A percentile compares a stretch with the other conserved stretches of the same genome.
These are phyloP conservation scores for Periglandula ipomoeae DNA, from an alignment of 2,329 filamentous ascomycete genomes.

Conservation along the genomic window DNA sequence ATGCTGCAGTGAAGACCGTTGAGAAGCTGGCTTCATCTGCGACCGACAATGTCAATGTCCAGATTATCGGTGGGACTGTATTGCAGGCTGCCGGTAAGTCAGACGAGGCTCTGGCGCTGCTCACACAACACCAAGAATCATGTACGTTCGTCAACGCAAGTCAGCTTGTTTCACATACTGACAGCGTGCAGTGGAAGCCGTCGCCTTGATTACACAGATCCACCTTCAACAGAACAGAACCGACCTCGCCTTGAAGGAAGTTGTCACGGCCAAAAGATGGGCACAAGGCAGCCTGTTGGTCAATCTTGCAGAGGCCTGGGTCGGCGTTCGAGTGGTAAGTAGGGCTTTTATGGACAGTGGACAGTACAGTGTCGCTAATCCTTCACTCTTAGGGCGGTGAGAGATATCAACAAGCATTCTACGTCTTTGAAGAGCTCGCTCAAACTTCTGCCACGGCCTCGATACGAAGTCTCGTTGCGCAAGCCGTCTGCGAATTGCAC, in stretches of 20 bases:
- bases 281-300: conserved; percentile 90
- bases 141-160: conserved; percentile 43
- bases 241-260: conserved; percentile 86
- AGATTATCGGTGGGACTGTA: conserved; percentile 73
- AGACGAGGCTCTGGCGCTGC: conserved; percentile 74
- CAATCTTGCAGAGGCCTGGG: conserved; percentile 93
- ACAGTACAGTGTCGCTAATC: conserved; percentile 16
- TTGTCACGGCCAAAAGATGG: conserved; percentile 78
- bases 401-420: conserved; percentile 93
- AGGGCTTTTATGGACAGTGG: not conserved
- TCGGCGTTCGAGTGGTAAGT: conserved; percentile 71
- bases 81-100: conserved; percentile 69
- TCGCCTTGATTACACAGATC: conserved; percentile 85
- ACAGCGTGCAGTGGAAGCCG: conserved; percentile 53
- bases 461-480: conserved; percentile 66
- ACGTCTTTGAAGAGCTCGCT: conserved; percentile 94
- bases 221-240: conserved; percentile 85
- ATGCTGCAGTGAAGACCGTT: conserved; percentile 52
- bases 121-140: conserved; percentile 78
- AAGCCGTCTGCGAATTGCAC: conserved; percentile 86
- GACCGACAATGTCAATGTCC: conserved; percentile 68
- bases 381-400: conserved; percentile 62
- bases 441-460: conserved; percentile 76
- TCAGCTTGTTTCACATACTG: conserved; percentile 9
- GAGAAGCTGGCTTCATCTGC: conserved; percentile 59